These are phyloP conservation scores for Tricholoma flavovirens DNA, from an alignment of 768 basidiomycete genomes.

Conservation along the genomic window DNA sequence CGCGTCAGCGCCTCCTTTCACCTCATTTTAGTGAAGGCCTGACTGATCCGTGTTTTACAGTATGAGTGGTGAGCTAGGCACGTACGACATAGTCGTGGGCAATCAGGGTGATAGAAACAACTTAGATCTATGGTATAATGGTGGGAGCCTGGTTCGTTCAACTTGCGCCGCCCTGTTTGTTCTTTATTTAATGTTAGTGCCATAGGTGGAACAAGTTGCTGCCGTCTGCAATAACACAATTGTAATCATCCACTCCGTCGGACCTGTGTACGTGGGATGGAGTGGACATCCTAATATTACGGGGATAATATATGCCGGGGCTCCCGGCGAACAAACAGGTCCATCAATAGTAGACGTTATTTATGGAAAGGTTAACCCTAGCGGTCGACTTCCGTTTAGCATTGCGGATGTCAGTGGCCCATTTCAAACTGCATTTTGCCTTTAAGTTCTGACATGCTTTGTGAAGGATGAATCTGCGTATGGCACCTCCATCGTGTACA, in stretches of 20 bases:
- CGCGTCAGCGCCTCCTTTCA: slow-evolving; percentile 30
- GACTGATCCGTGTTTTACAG: slow-evolving; percentile 16
- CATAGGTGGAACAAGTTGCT: slow-evolving; percentile 50
- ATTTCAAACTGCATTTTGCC: neutral
- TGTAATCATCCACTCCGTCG: slow-evolving; percentile 76
- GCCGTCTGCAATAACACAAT: slow-evolving; percentile 69
- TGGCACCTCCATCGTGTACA: slow-evolving; percentile 1
- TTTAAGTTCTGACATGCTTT: slow-evolving; percentile 13
- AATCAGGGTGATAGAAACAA: slow-evolving; percentile 59
- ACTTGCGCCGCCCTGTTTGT: neutral
- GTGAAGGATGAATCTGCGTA: slow-evolving; percentile 1
- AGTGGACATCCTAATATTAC: slow-evolving; percentile 70
- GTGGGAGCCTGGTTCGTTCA: slow-evolving; percentile 37
- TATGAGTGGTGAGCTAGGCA: slow-evolving; percentile 46
- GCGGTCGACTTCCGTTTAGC: slow-evolving; percentile 65
- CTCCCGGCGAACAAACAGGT: slow-evolving; percentile 71
- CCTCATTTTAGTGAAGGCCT: slow-evolving; percentile 8
- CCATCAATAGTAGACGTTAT: slow-evolving; percentile 73
- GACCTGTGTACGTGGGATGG: slow-evolving; percentile 71
- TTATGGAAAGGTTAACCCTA: slow-evolving; percentile 73
- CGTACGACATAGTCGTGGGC: slow-evolving; percentile 57
- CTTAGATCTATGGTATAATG: slow-evolving; percentile 51
- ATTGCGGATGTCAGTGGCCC: slow-evolving; percentile 52
- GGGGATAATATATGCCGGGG: slow-evolving; percentile 52
- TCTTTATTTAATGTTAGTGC: slow-evolving; percentile 24